phyloP scores from a whole-genome alignment of 108 stramenopile genomes.

The Skeletonema marinoi region DNA sequence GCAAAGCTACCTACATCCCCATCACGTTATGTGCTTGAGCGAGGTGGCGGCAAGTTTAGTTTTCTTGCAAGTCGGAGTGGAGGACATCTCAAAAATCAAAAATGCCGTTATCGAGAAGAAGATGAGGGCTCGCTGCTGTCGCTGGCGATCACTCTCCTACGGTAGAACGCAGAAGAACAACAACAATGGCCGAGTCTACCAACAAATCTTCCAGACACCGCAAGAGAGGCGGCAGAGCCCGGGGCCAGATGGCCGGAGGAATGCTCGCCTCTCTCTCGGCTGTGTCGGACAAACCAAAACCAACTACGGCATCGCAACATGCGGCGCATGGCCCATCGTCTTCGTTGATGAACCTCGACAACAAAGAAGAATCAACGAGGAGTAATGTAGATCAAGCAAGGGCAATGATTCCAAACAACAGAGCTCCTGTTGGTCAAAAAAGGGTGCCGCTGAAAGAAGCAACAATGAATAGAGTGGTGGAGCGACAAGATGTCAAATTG shows the following conservation, averaged over 20 bases:
- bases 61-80: too few relatives aligned
- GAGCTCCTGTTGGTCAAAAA: not conserved
- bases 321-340: not conserved
- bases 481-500: not conserved
- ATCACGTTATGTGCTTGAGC: too few relatives aligned
- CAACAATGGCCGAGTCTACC: slow-evolving; percentile 8
- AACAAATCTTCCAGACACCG: too few relatives aligned
- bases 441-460: not conserved
- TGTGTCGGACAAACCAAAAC: not conserved
- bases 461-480: not conserved
- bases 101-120: not conserved
- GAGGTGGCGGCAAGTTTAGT: too few relatives aligned
- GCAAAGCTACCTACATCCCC: too few relatives aligned
- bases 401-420: not conserved
- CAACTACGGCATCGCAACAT: not conserved
- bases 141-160: not conserved
- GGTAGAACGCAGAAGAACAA: not conserved
- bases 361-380: not conserved
- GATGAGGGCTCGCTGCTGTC: too few relatives aligned
- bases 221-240: slow-evolving; percentile 26
- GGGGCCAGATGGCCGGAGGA: slow-evolving; percentile 22
- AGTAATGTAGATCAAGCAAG: not conserved
- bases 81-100: not conserved
- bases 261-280: slow-evolving; percentile 13
- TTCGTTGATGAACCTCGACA: not conserved